A percentile compares a stretch with the other conserved stretches of the same genome.
Evolutionary conservation across 1,284 basidiomycete genomes (phyloP).

Genomic region (Pseudozyma pruni): DNA sequence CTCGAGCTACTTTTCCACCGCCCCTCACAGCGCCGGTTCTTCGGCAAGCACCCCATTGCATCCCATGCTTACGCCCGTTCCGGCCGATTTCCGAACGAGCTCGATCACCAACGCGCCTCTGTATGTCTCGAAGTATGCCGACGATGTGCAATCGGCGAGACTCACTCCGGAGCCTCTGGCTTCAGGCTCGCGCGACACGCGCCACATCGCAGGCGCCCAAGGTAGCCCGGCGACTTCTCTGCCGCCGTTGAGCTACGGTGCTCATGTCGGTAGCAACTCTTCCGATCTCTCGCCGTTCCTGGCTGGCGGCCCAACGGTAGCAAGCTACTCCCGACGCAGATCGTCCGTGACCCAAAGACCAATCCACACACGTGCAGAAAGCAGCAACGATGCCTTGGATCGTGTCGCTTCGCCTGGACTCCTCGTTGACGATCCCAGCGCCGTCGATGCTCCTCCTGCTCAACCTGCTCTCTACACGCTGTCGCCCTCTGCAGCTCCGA

Average conservation of each 20-base stretch:
- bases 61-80: constrained; percentile 35
- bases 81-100: constrained; percentile 45
- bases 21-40: constrained; percentile 30
- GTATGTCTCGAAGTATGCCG: constrained; percentile 48
- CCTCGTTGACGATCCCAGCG: constrained; percentile 28
- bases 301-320: background rate
- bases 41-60: constrained; percentile 15
- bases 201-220: background rate
- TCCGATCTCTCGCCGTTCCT: constrained; percentile 19
- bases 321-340: constrained; percentile 18
- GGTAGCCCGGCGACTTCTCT: constrained; percentile 8
- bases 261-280: constrained; percentile 2
- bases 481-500: constrained; percentile 6
- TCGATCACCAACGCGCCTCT: constrained; percentile 58
- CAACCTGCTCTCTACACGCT: constrained; percentile 27
- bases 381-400: constrained; percentile 41
- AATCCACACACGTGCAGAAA: constrained; percentile 15
- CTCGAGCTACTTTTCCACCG: constrained; percentile 38
- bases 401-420: constrained; percentile 40
- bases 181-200: background rate
- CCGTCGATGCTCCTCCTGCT: constrained; percentile 25
- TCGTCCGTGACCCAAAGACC: constrained; percentile 33
- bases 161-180: constrained; percentile 15
- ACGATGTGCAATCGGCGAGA: constrained; percentile 10
- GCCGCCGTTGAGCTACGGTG: constrained; percentile 10